Evolutionary conservation across 2,329 filamentous ascomycete species (phyloP), one percentile per base, ranked within the genome.

Genomic region (Penicillium griseofulvum): DNA sequence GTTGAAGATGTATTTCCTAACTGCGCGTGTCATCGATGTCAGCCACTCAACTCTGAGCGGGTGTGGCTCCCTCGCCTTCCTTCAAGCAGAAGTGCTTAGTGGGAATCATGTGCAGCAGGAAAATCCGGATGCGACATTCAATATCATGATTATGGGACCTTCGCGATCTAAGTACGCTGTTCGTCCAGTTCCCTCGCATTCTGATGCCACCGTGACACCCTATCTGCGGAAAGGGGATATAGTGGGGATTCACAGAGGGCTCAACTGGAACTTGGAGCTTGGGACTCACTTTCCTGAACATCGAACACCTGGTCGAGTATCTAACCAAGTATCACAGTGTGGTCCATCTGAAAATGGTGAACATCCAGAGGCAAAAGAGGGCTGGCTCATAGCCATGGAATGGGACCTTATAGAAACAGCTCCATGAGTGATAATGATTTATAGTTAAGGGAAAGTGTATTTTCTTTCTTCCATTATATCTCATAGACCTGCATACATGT

Each of bases 341-440:
- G 46, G 38, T 14, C 16, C 10, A 12, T 6, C 19, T 31, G 29
- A 24, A 26, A 31, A 39, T 37, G 26, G 24, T 9, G 29, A 14
- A 8, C 8, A 24, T 10, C 8, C 17, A 16, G 36, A 43, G 8
- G 16, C 5, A 4, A 36, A 59, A 31, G 61, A 65, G 28, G 63
- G 54, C 26, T 76, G 74, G 72, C 57, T 72, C 14, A 67, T 76
- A 22, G 68, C 65, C 22, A 67, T 74, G 63, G 72, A 76, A 56
- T 77, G 74, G 74, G 71, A 75, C 55, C 41, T 76, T n/a, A 28
- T 70, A 28, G 31, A 56, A 26, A 22, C 39, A 37, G 41, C 34
- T 48, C 0, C 2, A 12, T 45, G 29, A 45, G 19, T 12, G 5
- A 24, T 2, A 2, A 5, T 4, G 12, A n/a, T 24, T 34, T n/a